These are phyloP conservation scores for Nemania bipapillata DNA, from an alignment of 2,329 filamentous ascomycete species.

Conservation along the genomic window DNA sequence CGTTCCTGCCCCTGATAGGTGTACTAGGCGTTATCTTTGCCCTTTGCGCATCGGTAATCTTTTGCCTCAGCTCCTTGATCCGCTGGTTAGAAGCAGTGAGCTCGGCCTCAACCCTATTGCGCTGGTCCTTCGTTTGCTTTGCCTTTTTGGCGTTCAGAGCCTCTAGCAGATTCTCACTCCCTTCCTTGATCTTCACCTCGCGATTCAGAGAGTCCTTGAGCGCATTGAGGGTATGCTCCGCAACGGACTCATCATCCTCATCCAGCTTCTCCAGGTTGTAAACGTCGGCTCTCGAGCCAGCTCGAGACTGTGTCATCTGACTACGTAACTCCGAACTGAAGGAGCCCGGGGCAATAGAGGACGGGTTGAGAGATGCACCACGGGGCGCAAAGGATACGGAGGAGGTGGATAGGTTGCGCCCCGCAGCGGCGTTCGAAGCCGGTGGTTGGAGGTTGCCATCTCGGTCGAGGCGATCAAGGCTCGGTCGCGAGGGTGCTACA, in stretches of 20 bases:
- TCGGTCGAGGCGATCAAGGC: conserved; percentile 64
- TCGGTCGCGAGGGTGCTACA: conserved; percentile 56
- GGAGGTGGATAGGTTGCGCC: conserved; percentile 63
- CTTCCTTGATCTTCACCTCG: conserved; percentile 97
- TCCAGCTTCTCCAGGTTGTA: conserved; percentile 68
- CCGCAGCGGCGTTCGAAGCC: conserved; percentile 53
- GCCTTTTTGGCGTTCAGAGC: conserved; percentile 93
- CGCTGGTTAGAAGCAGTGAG: conserved; percentile 85
- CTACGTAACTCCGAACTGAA: conserved; percentile 89
- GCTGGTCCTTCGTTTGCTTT: conserved; percentile 91
- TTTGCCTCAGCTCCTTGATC: conserved; percentile 70
- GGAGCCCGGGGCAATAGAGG: conserved; percentile 78
- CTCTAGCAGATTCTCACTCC: conserved; percentile 97
- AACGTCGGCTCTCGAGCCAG: conserved; percentile 67
- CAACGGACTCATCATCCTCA: conserved; percentile 67
- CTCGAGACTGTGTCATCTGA: conserved; percentile 72
- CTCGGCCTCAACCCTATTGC: conserved; percentile 83
- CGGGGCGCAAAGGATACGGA: conserved; percentile 73
- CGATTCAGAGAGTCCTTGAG: conserved; percentile 89
- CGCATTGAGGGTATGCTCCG: conserved; percentile 78
- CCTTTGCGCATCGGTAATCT: conserved; percentile 69
- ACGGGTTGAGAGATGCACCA: conserved; percentile 75
- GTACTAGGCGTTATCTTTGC: conserved; percentile 61
- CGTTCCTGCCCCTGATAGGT: conserved; percentile 64
- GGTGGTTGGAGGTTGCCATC: conserved; percentile 63